phyloP scores from a whole-genome alignment of 352 stramenopile species.

The Phytophthora aleatoria region DNA sequence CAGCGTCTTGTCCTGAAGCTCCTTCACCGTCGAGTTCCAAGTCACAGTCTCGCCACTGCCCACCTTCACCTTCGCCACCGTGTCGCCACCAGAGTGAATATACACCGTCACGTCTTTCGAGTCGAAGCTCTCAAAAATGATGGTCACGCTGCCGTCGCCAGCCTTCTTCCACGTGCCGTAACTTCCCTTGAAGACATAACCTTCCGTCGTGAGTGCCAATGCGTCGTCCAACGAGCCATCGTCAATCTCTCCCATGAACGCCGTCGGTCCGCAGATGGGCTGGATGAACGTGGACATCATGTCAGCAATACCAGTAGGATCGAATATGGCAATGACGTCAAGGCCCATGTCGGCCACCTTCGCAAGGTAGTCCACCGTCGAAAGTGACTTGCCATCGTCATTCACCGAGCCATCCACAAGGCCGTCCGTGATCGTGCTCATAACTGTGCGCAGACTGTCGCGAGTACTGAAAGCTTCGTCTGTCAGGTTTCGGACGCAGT shows the following conservation, averaged over 20 bases:
- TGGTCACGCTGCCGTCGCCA: constrained; percentile 37
- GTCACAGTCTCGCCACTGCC: constrained; percentile 37
- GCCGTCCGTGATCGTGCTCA: constrained; percentile 52
- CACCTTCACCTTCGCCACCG: constrained; percentile 40
- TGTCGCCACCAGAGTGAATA: constrained; percentile 46
- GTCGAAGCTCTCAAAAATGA: constrained; percentile 47
- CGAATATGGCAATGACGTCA: constrained; percentile 55
- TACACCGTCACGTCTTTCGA: constrained; percentile 45
- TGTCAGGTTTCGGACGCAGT: constrained; percentile 39
- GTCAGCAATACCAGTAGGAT: constrained; percentile 49
- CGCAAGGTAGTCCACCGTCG: constrained; percentile 44
- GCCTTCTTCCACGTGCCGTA: constrained; percentile 43
- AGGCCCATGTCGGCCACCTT: constrained; percentile 50
- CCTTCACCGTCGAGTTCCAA: constrained; percentile 43
- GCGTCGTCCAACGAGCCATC: constrained; percentile 41
- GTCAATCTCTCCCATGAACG: constrained; percentile 55
- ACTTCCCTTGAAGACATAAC: constrained; percentile 42
- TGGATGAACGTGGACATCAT: constrained; percentile 59
- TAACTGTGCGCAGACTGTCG: constrained; percentile 48
- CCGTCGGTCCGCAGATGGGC: constrained; percentile 54
- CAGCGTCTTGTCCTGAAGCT: constrained; percentile 52
- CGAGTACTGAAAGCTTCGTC: constrained; percentile 41
- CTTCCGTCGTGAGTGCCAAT: constrained; percentile 43
- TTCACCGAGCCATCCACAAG: constrained; percentile 43
- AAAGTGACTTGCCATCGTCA: constrained; percentile 37